Base-by-base conservation (phyloP, 352 stramenopile genomes). In the Globisporangium emineosum region DNA sequence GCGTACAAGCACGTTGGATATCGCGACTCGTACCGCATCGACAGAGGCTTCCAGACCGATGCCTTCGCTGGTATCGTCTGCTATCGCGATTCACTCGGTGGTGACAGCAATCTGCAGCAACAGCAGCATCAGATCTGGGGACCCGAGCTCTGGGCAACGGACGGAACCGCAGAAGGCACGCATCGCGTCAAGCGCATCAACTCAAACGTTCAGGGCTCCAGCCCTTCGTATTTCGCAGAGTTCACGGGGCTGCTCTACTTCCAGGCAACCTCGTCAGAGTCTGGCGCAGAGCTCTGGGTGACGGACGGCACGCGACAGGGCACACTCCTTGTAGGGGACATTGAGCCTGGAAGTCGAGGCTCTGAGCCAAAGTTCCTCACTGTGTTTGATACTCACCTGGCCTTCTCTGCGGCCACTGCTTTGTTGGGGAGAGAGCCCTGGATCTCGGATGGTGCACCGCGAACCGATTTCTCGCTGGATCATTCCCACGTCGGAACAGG, bases 21-120 rank as follows among this genome's bases (percentile, higher is more conserved):
- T 52, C 75, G 77, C 50, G 88, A 96, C 55, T 84, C 82, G 37
- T 88, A 87, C 60, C 78, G 75, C 8, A 35, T 81, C 5, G 75
- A 89, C 62, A 75, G 71, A 7, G 81, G 71, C 2, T 80, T 88
- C 50, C 47, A 79, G 32, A 83, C 69, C 3, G 54, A 70, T 10
- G 32, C 63, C 6, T 97, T 97, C 66, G 89, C 87, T 30, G 90
- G 90, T 1, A 79, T 94, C 59, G 68, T 97, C 4, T 97, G 90
- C 56, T 64, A 92, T 61, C 73, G 69, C 19, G 56, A 78, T 29
- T n/a, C 27, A 27, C 29, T 57, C 12, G 30, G 19, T 42, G 51
- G 27, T 19, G 27, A 42, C 29, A 40, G 55, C 51, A 21, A 15
- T 0, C 10, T 6, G 19, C 25, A 37, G 19, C 12, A 40, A 60